Conservation (phyloP, 768 basidiomycete species). For the Pisolithus microcarpus region DNA sequence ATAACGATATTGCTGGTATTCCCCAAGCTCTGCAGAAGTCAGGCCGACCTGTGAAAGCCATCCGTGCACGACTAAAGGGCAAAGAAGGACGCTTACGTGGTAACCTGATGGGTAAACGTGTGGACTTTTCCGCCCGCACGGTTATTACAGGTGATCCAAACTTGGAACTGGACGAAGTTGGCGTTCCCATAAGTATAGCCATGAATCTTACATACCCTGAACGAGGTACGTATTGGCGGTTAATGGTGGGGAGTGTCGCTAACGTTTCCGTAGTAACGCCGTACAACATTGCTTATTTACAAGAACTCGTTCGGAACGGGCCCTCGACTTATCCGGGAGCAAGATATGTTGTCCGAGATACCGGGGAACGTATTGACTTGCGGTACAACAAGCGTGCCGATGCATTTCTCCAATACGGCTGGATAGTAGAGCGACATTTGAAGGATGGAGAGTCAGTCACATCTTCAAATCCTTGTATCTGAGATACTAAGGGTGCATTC, state of each 20-base stretch:
- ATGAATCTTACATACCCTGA: constrained; percentile 98
- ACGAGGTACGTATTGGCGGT: constrained; percentile 52
- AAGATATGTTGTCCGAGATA: constrained; percentile 93
- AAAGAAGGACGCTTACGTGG: constrained; percentile 98
- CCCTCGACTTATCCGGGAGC: constrained; percentile 95
- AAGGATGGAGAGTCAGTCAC: constrained; percentile 95
- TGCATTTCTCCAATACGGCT: constrained; percentile 93
- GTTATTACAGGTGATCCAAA: constrained; percentile 99
- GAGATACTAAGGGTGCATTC: neutral
- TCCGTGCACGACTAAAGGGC: constrained; percentile 95
- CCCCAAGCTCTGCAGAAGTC: constrained; percentile 97
- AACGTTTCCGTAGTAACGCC: constrained; percentile 66
- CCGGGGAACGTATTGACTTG: constrained; percentile 93
- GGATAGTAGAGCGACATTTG: constrained; percentile 96
- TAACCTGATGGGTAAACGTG: constrained; percentile 99
- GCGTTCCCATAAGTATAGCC: constrained; percentile 90
- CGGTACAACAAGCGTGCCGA: constrained; percentile 95
- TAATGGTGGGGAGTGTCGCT: neutral
- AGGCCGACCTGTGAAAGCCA: constrained; percentile 95
- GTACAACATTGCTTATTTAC: constrained; percentile 91
- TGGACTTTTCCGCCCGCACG: constrained; percentile 97
- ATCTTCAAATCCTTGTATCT: neutral
- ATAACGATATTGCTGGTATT: constrained; percentile 97
- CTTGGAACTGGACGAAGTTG: constrained; percentile 91
- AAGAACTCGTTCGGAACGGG: constrained; percentile 91